Evolutionary conservation across 2,329 filamentous ascomycete genomes (phyloP), one percentile per base, ranked within the genome.

Genomic region (Cryphonectria parasitica): DNA sequence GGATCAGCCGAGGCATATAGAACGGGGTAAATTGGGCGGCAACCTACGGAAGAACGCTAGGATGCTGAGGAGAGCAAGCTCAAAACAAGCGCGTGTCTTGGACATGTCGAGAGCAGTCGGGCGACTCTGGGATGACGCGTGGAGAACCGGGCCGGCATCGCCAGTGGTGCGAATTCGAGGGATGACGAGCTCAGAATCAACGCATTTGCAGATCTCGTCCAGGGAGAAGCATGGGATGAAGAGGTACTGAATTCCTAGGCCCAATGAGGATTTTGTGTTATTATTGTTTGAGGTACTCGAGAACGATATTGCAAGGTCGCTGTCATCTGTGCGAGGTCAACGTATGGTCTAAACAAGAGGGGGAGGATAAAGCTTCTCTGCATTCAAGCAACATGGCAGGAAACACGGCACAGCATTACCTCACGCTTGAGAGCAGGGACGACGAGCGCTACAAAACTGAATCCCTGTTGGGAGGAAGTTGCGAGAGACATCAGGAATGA

Each of bases 21-120:
- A 11, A 19, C 31, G 31, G 31, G 11, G 28, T 34, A 3, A 39
- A 8, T 22, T 22, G 31, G 43, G 45, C 22, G 19, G 31, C 19
- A 19, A 7, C 43, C 5, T 31, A 34, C 58, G 58, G 31, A 39
- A 39, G 31, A 61, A 61, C 4, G 58, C 34, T 7, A 61, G 34
- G 58, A 61, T 39, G 19, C 58, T 36, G 19, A 61, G 58, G 58
- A 61, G 58, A 11, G 22, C 31, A n/a, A 61, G 58, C 31, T 61
- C 58, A 7, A n/a, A 39, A 2, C 19, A 19, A 5, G 54, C 34
- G 25, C 28, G 25, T 34, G 11, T 58, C 28, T 58, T 58, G 25
- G 54, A 31, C 54, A 58, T 58, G 28, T 31, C 54, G 54, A 31
- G 54, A 31, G 25, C 5, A n/a, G 13, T 58, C 25, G 25, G 25